These are phyloP conservation scores for Termitomyces titanicus DNA, from an alignment of 768 basidiomycete species.

Conservation along the genomic window DNA sequence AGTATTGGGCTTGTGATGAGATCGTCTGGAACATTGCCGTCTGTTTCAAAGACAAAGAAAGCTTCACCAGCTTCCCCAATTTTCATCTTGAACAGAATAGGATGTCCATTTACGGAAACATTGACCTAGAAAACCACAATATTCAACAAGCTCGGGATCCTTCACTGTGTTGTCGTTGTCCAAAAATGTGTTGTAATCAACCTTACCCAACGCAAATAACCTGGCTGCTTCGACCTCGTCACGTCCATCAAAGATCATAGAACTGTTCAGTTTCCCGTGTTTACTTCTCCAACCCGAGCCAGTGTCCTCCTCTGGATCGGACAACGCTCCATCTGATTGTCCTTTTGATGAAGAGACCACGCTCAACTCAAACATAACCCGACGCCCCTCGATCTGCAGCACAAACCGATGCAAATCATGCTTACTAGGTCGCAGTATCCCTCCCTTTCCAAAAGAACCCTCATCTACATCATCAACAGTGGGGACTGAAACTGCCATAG, in stretches of 20 bases:
- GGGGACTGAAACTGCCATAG: too few relatives aligned
- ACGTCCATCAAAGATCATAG: conserved; percentile 24
- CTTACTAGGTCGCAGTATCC: conserved; percentile 53
- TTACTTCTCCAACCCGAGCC: conserved; percentile 21
- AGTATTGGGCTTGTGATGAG: conserved; percentile 93
- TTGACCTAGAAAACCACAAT: conserved; percentile 59
- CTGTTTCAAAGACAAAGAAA: conserved; percentile 98
- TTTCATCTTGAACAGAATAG: conserved; percentile 95
- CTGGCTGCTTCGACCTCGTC: conserved; percentile 54
- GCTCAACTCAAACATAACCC: conserved; percentile 73
- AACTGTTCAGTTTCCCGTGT: conserved; percentile 14
- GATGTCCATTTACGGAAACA: conserved; percentile 80
- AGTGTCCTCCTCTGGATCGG: conserved; percentile 13
- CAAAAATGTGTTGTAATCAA: conserved; percentile 66
- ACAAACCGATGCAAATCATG: conserved; percentile 61
- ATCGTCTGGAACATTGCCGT: conserved; percentile 89
- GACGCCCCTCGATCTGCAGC: conserved; percentile 56
- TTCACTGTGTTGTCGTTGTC: conserved; percentile 57
- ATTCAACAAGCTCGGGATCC: conserved; percentile 62
- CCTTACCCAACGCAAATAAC: conserved; percentile 54
- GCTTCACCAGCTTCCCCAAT: conserved; percentile 98
- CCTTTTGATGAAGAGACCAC: conserved; percentile 39
- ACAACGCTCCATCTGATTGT: conserved; percentile 12
- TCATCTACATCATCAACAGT: conserved; percentile 15
- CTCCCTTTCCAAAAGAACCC: conserved; percentile 43